Base-by-base conservation (phyloP, 768 basidiomycete species). In the Podaxis sp. region DNA sequence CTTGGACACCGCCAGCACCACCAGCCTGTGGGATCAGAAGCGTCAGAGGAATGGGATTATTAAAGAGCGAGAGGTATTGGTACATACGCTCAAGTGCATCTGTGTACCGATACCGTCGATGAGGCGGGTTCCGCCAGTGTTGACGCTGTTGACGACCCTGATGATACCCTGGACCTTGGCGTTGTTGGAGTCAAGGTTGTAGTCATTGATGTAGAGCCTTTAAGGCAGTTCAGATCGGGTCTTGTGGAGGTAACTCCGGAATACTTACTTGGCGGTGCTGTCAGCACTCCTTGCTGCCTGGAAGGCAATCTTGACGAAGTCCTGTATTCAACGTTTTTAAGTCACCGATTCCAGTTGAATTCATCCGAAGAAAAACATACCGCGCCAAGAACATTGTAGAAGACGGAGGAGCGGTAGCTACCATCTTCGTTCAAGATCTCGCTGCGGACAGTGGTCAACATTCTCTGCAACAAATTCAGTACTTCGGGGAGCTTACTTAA, bases 371-470 rank as follows among this genome's bases (percentile, higher is more conserved):
- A 22, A 6, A 38, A n/a, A 57, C 60, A 33, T 60, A 77, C 75
- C 65, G 78, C 76, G 62, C 82, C 82, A n/a, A 84, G 73, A 41
- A 82, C 79, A 60, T 80, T 79, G 56, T 68, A 80, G 73, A 82
- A 84, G 46, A 84, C 79, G 62, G 78, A 78, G 38, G 74, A 76
- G 30, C 80, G 76, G 56, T 83, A 66, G 56, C 74, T 75, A 49
- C 83, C 82, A 66, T 83, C 78, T 63, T 84, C 83, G 70, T 83
- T 82, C 69, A 85, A 76, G 58, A 80, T 80, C 70, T 84, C 82
- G 62, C 78, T 79, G 52, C 46, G 69, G 65, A 59, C 54, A 50
- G 11, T 17, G 7, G 4, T 17, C 13, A 56, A n/a, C n/a, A 44
- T n/a, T 15, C 12, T 12, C 13, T 48, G 26, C 11, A 66, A 74